A percentile compares a stretch with the other conserved stretches of the same genome.
These are phyloP conservation scores for Clitopilus passeckerianus DNA, from an alignment of 768 basidiomycete genomes.

Conservation along the genomic window DNA sequence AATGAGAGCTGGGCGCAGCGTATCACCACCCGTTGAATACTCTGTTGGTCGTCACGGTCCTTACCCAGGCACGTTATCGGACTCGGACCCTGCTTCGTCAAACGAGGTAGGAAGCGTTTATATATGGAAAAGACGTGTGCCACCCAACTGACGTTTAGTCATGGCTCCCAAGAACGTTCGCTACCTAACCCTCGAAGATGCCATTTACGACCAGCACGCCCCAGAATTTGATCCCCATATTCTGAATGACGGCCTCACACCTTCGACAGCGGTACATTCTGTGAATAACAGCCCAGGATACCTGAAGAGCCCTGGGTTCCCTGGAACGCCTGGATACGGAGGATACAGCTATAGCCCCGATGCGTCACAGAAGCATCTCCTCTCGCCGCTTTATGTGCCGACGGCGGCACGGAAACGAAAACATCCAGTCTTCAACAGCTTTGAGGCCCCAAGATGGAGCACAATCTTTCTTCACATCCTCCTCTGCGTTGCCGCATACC, in stretches of 20 bases:
- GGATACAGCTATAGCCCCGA: neutral
- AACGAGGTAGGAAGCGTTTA: neutral
- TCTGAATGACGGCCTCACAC: neutral
- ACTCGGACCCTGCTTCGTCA: neutral
- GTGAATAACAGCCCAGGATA: neutral
- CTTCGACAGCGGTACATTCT: neutral
- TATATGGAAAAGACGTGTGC: neutral
- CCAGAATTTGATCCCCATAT: conserved; percentile 10
- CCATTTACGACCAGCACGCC: conserved; percentile 4
- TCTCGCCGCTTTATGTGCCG: conserved; percentile 9
- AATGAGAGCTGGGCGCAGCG: neutral
- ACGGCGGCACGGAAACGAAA: conserved; percentile 5
- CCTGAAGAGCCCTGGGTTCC: neutral
- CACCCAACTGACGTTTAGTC: neutral
- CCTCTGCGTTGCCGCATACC: conserved; percentile 28
- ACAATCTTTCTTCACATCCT: conserved; percentile 21
- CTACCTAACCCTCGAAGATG: conserved; percentile 7
- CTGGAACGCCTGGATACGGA: neutral
- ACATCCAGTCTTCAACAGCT: conserved; percentile 24
- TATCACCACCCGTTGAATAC: neutral
- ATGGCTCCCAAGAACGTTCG: conserved; percentile 1
- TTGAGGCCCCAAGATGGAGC: conserved; percentile 29
- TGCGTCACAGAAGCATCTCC: conserved; percentile 5
- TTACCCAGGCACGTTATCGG: neutral
- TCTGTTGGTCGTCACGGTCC: neutral